Percentiles rank a stretch among this genome's conserved stretches.
phyloP scores from a whole-genome alignment of 345 rosid genomes.

The Aurinia saxatilis region DNA sequence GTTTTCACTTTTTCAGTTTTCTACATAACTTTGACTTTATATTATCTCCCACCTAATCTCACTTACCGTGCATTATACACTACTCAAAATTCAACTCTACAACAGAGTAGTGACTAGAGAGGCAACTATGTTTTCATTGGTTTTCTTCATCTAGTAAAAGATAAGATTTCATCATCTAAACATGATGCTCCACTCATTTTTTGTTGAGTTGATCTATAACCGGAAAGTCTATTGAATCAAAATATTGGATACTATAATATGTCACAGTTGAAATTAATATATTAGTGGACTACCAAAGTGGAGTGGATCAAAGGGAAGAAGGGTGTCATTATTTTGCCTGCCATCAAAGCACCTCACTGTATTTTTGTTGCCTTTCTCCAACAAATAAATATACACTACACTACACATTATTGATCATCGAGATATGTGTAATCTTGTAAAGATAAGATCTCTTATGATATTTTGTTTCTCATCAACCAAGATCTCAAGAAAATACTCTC shows the following conservation, averaged over 20 bases:
- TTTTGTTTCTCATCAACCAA: not conserved
- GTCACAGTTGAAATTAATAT: not conserved
- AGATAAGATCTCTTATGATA: slow-evolving; percentile 14
- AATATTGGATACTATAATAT: slow-evolving; percentile 3
- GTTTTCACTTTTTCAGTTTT: slow-evolving; percentile 15
- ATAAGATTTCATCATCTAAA: not conserved
- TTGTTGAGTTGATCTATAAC: not conserved
- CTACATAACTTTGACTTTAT: slow-evolving; percentile 3
- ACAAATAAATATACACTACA: not conserved
- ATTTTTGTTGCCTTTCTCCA: slow-evolving; percentile 18
- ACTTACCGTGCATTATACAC: slow-evolving; percentile 1
- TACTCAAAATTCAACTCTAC: not conserved
- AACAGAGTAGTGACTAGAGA: not conserved
- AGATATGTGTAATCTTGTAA: slow-evolving; percentile 22
- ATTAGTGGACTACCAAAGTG: slow-evolving; percentile 15
- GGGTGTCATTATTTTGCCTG: slow-evolving; percentile 27
- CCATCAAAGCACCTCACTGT: slow-evolving; percentile 22
- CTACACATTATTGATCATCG: slow-evolving; percentile 16
- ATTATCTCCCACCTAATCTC: slow-evolving; percentile 7
- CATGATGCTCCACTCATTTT: not conserved
- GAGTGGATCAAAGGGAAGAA: slow-evolving; percentile 1
- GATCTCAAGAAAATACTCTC: not conserved
- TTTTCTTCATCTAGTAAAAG: too few species aligned
- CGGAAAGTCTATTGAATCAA: slow-evolving; percentile 1
- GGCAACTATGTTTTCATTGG: not conserved